Evolutionary conservation across 768 basidiomycete genomes (phyloP).

Genomic region (Pulveroboletus ravenelii): DNA sequence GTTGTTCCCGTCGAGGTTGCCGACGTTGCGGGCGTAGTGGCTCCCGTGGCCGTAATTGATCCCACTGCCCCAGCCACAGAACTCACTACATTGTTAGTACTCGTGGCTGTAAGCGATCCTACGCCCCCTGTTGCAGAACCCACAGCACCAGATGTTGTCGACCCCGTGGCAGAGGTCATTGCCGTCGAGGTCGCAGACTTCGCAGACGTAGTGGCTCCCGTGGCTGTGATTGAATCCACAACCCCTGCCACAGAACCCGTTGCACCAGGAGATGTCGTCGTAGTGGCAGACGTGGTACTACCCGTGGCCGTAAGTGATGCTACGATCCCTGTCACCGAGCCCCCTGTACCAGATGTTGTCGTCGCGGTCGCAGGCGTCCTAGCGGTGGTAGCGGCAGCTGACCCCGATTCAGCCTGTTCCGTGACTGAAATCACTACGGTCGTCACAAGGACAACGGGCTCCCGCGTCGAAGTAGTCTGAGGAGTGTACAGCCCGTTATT

Average conservation of each 20-base stretch:
- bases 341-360: neutral
- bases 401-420: neutral
- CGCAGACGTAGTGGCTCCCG: neutral
- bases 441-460: neutral
- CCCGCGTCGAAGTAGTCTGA: neutral
- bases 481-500: constrained; percentile 13
- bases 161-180: neutral
- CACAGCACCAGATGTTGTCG: neutral
- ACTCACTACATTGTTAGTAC: too few species aligned
- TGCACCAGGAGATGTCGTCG: neutral
- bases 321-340: neutral
- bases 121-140: neutral
- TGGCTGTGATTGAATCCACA: neutral
- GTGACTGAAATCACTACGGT: neutral
- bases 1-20: too few species aligned
- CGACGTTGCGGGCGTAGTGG: too few species aligned
- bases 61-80: too few species aligned
- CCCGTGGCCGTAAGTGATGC: neutral
- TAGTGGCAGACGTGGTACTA: neutral
- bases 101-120: neutral
- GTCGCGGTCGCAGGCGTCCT: neutral
- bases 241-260: neutral
- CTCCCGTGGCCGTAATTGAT: too few species aligned
- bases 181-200: too few species aligned
- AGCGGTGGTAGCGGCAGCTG: neutral